Evolutionary conservation across 2,329 filamentous ascomycete genomes (phyloP).

Genomic region (Exophiala lecanii-corni): DNA sequence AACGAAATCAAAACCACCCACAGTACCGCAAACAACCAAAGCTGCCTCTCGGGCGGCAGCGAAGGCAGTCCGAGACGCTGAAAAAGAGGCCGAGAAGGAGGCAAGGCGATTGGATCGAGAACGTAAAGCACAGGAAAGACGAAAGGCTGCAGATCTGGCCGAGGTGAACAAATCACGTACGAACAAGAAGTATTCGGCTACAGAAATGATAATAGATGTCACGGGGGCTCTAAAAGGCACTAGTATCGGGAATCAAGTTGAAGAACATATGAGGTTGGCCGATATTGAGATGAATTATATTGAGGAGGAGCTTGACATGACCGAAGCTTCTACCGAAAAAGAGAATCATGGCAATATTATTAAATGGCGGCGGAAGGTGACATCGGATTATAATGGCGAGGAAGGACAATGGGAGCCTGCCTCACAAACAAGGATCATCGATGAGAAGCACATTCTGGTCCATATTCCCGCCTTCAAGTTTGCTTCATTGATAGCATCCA

Average conservation of each 20-base stretch:
- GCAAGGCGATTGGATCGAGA: conserved; percentile 44
- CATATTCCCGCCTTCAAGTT: conserved; percentile 62
- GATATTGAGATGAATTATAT: conserved; percentile 38
- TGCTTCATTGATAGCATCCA: conserved; percentile 36
- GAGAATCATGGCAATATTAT: conserved; percentile 43
- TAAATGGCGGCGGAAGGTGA: conserved; percentile 65
- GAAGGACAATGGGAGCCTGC: conserved; percentile 63
- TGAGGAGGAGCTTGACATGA: conserved; percentile 21
- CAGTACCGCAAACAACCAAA: conserved; percentile 39
- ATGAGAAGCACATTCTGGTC: conserved; percentile 60
- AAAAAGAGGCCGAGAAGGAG: conserved; percentile 55
- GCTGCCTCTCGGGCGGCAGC: conserved; percentile 45
- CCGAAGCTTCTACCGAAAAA: conserved; percentile 36
- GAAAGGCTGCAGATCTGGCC: conserved; percentile 60
- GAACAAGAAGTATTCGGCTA: conserved; percentile 67
- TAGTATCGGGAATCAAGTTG: conserved; percentile 40
- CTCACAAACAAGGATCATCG: conserved; percentile 36
- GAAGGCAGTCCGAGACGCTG: conserved; percentile 47
- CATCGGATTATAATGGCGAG: conserved; percentile 57
- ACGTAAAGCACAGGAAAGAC: conserved; percentile 59
- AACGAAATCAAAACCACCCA: conserved; percentile 28
- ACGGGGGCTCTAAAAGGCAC: conserved; percentile 51
- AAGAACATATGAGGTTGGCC: conserved; percentile 40
- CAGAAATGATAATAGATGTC: conserved; percentile 74
- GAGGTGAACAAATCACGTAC: conserved; percentile 69